Conservation (phyloP, 1,284 basidiomycete genomes). For the Cryptococcus floricola region DNA sequence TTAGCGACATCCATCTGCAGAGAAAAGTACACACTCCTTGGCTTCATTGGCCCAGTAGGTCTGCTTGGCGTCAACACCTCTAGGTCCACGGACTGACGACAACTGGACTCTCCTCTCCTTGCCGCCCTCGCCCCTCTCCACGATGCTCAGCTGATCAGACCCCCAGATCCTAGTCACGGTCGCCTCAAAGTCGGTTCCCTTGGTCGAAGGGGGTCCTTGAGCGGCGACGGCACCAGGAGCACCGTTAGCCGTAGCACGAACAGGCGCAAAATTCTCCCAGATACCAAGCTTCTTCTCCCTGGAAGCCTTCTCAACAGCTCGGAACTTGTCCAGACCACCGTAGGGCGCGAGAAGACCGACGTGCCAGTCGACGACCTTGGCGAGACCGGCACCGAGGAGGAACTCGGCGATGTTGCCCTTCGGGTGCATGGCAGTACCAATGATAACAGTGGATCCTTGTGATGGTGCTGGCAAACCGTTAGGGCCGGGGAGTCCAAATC, state of each 20-base stretch:
- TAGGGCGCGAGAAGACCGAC: conserved; percentile 82
- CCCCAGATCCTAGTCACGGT: conserved; percentile 85
- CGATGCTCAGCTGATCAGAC: conserved; percentile 81
- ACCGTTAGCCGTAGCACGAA: conserved; percentile 32
- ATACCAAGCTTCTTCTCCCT: conserved; percentile 76
- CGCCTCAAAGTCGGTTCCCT: conserved; percentile 66
- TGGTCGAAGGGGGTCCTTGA: conserved; percentile 51
- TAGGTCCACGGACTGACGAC: conserved; percentile 82
- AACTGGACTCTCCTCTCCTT: conserved; percentile 83
- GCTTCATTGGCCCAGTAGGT: conserved; percentile 87
- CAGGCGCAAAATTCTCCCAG: conserved; percentile 62
- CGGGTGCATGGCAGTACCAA: conserved; percentile 86
- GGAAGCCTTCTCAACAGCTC: conserved; percentile 76
- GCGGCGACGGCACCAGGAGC: conserved; percentile 6
- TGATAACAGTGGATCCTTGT: conserved; percentile 73
- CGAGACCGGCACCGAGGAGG: conserved; percentile 77
- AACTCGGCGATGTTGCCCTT: conserved; percentile 92
- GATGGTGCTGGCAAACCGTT: conserved; percentile 34
- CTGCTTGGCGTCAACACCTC: conserved; percentile 80
- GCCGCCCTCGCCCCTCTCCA: conserved; percentile 58
- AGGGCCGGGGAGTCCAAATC: conserved; percentile 3
- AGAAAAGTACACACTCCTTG: conserved; percentile 55
- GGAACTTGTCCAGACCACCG: conserved; percentile 78
- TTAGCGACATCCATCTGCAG: neutral
- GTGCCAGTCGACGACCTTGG: conserved; percentile 95